These are phyloP conservation scores for Gillenia trifoliata DNA, from an alignment of 306 rosid genomes.

Conservation along the genomic window DNA sequence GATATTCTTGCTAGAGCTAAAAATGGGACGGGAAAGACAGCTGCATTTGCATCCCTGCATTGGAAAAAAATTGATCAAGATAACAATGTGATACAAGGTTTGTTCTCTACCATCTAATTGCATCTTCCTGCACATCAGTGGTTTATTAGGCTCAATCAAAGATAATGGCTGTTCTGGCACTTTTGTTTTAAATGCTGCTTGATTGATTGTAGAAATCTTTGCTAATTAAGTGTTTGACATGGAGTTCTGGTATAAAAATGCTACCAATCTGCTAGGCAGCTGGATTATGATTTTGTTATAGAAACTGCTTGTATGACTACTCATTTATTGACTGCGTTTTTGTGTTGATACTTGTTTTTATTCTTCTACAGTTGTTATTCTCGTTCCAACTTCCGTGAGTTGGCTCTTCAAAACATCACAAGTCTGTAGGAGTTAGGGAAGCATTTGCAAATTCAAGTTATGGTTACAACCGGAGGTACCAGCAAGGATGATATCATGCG, in stretches of 20 bases:
- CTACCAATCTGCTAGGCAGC: background rate
- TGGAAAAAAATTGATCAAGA: slow-evolving; percentile 99
- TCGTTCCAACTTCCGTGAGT: slow-evolving; percentile 92
- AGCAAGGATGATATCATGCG: slow-evolving; percentile 99
- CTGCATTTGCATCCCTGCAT: slow-evolving; percentile 96
- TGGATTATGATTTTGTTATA: background rate
- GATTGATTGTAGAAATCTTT: background rate
- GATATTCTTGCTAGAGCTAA: slow-evolving; percentile 99
- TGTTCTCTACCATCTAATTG: background rate
- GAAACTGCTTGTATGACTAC: background rate
- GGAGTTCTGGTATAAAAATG: background rate
- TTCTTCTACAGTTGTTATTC: slow-evolving; percentile 66
- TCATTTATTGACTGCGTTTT: background rate
- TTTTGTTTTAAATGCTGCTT: background rate
- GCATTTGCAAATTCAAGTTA: slow-evolving; percentile 88
- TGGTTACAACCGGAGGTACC: slow-evolving; percentile 98
- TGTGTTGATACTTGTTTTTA: slow-evolving; percentile 11
- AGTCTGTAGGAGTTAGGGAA: slow-evolving; percentile 96
- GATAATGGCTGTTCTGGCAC: background rate
- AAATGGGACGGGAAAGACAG: slow-evolving; percentile 99
- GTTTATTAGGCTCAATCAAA: background rate
- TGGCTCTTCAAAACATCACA: slow-evolving; percentile 99
- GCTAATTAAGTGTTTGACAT: background rate
- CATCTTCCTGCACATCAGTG: background rate
- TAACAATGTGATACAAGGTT: slow-evolving; percentile 83